Conservation (phyloP, 164 flowering plant genomes). For the Echeveria elegans region DNA sequence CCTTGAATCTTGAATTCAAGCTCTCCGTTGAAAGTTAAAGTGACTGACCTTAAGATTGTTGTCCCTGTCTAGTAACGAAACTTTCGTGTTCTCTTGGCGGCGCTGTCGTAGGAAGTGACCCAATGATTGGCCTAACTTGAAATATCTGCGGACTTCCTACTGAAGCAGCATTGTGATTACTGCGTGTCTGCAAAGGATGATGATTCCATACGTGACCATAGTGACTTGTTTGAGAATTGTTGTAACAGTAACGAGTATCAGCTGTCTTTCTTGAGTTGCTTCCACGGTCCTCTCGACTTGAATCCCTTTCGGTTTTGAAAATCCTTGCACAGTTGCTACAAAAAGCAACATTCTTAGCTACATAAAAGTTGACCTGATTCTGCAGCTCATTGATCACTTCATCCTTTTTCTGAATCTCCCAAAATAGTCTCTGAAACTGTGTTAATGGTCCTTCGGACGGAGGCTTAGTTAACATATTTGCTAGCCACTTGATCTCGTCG, state of each 20-base stretch:
- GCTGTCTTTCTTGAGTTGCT: too few relatives aligned
- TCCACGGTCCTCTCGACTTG: background rate
- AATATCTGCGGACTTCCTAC: too few relatives aligned
- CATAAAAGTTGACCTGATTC: background rate
- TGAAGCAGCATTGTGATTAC: too few relatives aligned
- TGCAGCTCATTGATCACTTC: background rate
- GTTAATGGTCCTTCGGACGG: background rate
- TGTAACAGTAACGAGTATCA: background rate
- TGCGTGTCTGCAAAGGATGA: too few relatives aligned
- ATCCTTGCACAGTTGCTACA: background rate
- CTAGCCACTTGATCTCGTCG: background rate
- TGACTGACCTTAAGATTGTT: too few relatives aligned
- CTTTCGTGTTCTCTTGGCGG: too few relatives aligned
- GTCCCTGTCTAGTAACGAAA: too few relatives aligned
- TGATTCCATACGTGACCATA: too few relatives aligned
- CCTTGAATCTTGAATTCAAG: too few relatives aligned
- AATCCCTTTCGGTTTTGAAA: background rate
- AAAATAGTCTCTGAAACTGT: background rate
- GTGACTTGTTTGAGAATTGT: background rate
- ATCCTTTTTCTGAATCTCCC: background rate
- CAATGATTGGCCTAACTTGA: too few relatives aligned
- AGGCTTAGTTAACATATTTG: background rate
- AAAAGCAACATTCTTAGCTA: background rate
- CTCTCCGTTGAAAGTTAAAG: too few relatives aligned
- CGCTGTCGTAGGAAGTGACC: too few relatives aligned